Base-by-base conservation (phyloP, 306 rosid species). In the Ochetophila trinervis region DNA sequence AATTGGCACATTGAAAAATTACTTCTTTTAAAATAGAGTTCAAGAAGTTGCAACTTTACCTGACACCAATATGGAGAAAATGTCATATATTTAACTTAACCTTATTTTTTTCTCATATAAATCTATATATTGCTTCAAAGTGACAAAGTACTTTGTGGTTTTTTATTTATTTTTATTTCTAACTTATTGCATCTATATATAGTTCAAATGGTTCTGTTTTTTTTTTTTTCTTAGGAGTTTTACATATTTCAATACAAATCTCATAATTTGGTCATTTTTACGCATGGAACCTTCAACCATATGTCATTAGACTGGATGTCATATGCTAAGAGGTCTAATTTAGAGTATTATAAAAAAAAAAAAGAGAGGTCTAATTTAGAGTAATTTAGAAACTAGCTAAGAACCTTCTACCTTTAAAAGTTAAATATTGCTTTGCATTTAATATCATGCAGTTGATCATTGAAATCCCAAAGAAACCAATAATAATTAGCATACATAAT, bases 11-110 rank as follows among this genome's bases (percentile, higher is more conserved):
- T 68, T 68, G 32, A 68, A 69, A 73, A 69, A 73, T 42, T 15
- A 11, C 56, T 79, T 63, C 37, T 70, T 70, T 60, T 49, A 66
- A 69, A 65, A 57, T 62, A 63, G 68, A 23, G 71, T 72, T 66
- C 56, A 56, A 73, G 81, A 36, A 78, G 74, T 80, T 83, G 78
- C 78, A 69, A 56, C 78, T 82, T 73, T 78, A 67, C 69, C 70
- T 63, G 68, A 70, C 61, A 32, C 59, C 79, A 62, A 66, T 66
- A 70, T 70, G 81, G 3, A 37, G 61, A 74, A 76, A 74, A 76
- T 78, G 69, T 79, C 73, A 57, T 76, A 67, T 68, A 21, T 11
- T 61, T 63, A 69, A 62, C 68, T 71, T 71, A 69, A 65, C 65
- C 65, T 66, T 79, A 73, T 68, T 16, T 49, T 35, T 62, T 72